Conservation (phyloP, 306 rosid genomes). For the Trifolium repens region DNA sequence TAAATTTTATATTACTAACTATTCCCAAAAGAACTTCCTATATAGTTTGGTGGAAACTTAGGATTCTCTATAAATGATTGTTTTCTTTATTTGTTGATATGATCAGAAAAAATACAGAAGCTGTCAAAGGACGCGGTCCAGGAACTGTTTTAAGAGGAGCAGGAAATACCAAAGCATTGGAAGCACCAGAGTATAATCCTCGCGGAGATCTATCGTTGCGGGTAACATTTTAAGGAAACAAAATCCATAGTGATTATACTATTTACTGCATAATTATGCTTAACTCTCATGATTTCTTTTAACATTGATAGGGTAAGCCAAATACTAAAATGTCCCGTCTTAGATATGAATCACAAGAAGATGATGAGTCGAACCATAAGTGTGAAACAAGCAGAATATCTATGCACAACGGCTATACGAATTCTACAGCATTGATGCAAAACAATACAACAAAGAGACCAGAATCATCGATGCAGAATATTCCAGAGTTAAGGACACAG, state of each 20-base stretch:
- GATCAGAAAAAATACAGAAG: conserved; percentile 63
- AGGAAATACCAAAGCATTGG: conserved; percentile 50
- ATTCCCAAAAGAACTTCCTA: no score
- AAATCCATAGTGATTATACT: background rate
- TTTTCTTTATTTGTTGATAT: conserved; percentile 21
- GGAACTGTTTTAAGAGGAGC: conserved; percentile 65
- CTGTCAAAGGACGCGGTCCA: conserved; percentile 59
- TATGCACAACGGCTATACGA: conserved; percentile 45
- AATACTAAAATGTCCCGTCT: conserved; percentile 45
- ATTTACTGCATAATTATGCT: background rate
- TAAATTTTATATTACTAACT: no score
- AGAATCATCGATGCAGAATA: conserved; percentile 41
- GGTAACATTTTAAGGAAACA: conserved; percentile 49
- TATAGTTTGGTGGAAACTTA: background rate
- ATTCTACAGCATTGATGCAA: conserved; percentile 52
- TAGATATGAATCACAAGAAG: conserved; percentile 48
- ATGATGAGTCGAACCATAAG: conserved; percentile 48
- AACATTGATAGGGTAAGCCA: conserved; percentile 58
- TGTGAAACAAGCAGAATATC: conserved; percentile 45
- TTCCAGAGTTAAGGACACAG: conserved; percentile 50
- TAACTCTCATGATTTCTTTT: conserved; percentile 32
- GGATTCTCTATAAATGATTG: background rate
- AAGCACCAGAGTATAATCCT: conserved; percentile 59
- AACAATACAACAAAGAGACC: conserved; percentile 41
- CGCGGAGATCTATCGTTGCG: conserved; percentile 50